Conservation (phyloP, 768 basidiomycete species). For the Sarcomyxa edulis region DNA sequence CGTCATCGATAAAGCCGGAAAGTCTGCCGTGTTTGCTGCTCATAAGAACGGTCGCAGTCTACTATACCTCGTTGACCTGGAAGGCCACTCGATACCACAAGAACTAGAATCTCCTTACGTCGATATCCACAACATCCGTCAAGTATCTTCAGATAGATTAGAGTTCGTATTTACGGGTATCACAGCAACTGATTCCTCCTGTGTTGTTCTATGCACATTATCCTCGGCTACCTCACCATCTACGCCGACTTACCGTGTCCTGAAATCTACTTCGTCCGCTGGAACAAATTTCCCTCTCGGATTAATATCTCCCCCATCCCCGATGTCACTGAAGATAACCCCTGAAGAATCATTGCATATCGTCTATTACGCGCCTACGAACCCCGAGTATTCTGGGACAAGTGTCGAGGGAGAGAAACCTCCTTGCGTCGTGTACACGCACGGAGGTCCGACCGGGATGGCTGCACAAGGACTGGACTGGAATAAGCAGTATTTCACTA, state of each 20-base stretch:
- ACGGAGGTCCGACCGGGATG: conserved; percentile 67
- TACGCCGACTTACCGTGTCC: conserved; percentile 12
- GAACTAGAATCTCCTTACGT: conserved; percentile 38
- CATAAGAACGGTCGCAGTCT: conserved; percentile 34
- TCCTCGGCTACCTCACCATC: conserved; percentile 12
- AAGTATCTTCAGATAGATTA: conserved; percentile 21
- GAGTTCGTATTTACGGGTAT: conserved; percentile 39
- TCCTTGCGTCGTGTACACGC: conserved; percentile 59
- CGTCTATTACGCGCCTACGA: conserved; percentile 63
- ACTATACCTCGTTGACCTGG: conserved; percentile 34
- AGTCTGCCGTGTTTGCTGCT: conserved; percentile 30
- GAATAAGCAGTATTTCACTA: conserved; percentile 62
- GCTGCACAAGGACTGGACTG: conserved; percentile 43
- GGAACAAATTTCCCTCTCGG: conserved; percentile 19
- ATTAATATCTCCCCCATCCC: conserved; percentile 42
- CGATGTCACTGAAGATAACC: conserved; percentile 38
- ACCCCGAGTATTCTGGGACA: conserved; percentile 51
- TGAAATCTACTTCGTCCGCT: conserved; percentile 11
- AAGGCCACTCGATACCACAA: conserved; percentile 18
- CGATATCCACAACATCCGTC: conserved; percentile 29
- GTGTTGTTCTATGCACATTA: conserved; percentile 32
- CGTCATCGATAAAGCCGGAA: conserved; percentile 30
- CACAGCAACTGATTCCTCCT: conserved; percentile 29
- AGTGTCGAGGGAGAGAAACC: conserved; percentile 50
- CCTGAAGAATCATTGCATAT: conserved; percentile 44